Evolutionary conservation across 2,329 filamentous ascomycete genomes (phyloP).

Genomic region (Bipolaris gigantea): DNA sequence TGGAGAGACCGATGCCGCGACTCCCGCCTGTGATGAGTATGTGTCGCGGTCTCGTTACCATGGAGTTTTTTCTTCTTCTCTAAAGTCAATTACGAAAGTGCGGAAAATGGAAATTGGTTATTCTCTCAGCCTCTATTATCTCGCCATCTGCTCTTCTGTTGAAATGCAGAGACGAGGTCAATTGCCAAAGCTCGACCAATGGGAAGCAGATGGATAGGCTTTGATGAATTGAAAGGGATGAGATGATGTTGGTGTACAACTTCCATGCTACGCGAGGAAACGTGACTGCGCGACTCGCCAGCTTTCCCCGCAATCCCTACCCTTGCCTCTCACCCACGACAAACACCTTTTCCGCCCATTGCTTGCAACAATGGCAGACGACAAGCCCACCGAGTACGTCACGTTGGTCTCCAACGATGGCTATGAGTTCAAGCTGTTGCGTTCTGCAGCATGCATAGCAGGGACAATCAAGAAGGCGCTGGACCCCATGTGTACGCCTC

Average conservation of each 20-base stretch:
- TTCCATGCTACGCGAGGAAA: constrained; percentile 22
- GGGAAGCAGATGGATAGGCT: neutral
- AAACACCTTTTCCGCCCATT: neutral
- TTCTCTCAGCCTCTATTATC: neutral
- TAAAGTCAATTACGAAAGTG: neutral
- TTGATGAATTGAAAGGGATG: neutral
- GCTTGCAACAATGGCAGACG: constrained; percentile 24
- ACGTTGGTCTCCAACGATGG: constrained; percentile 76
- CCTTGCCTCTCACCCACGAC: neutral
- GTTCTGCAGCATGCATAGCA: constrained; percentile 70
- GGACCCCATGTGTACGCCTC: constrained; percentile 63
- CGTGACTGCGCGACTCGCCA: constrained; percentile 29
- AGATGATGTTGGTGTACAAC: neutral
- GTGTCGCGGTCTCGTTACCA: constrained; percentile 22
- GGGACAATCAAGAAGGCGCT: constrained; percentile 75
- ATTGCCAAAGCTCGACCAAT: neutral
- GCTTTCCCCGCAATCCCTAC: constrained; percentile 11
- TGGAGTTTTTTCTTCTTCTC: neutral
- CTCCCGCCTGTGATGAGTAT: constrained; percentile 45
- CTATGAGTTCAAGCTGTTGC: constrained; percentile 74
- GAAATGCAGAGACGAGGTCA: neutral
- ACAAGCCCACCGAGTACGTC: constrained; percentile 64
- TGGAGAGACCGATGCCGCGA: constrained; percentile 45
- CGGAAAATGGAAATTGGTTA: neutral
- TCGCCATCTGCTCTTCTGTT: too few relatives aligned